phyloP scores from a whole-genome alignment of 371 early-diverging fungal genomes.

The Apophysomyces ossiformis region DNA sequence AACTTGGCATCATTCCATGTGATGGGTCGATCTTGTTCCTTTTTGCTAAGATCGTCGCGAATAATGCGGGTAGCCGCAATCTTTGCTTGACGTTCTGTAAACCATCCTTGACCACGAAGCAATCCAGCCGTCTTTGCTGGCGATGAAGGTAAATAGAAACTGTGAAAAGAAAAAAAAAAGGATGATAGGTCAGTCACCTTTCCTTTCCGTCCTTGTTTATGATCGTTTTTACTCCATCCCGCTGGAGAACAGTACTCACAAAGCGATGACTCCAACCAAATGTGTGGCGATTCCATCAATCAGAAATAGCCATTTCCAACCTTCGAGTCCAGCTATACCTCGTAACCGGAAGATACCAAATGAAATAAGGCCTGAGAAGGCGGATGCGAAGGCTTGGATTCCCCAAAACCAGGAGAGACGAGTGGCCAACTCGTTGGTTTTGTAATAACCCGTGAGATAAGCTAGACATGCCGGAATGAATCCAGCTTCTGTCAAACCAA shows the following conservation, averaged over 20 bases:
- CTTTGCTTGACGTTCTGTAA: slow-evolving; percentile 28
- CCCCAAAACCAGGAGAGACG: slow-evolving; percentile 66
- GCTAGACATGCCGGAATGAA: slow-evolving; percentile 63
- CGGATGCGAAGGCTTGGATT: slow-evolving; percentile 58
- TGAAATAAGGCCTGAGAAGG: slow-evolving; percentile 62
- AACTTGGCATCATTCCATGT: slow-evolving; percentile 38
- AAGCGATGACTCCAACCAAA: slow-evolving; percentile 44
- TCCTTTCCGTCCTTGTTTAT: too few species aligned
- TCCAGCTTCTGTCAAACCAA: slow-evolving; percentile 56
- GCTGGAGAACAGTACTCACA: slow-evolving; percentile 26
- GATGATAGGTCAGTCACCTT: too few species aligned
- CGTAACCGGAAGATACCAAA: slow-evolving; percentile 60
- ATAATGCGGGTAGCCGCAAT: slow-evolving; percentile 62
- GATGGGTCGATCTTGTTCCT: slow-evolving; percentile 35
- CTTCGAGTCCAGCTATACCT: slow-evolving; percentile 56
- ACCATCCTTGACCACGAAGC: slow-evolving; percentile 35
- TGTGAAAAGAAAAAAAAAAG: slow-evolving; percentile 8
- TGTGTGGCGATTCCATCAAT: slow-evolving; percentile 59
- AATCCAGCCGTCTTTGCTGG: slow-evolving; percentile 44
- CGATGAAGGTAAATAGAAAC: slow-evolving; percentile 52
- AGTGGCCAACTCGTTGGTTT: slow-evolving; percentile 58
- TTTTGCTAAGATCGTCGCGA: slow-evolving; percentile 55
- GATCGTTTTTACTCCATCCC: too few species aligned
- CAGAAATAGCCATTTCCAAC: slow-evolving; percentile 66
- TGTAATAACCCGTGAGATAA: slow-evolving; percentile 66